Evolutionary conservation across 2,329 filamentous ascomycete genomes (phyloP), one percentile per base, ranked within the genome.

Genomic region (Fusarium burgessii): DNA sequence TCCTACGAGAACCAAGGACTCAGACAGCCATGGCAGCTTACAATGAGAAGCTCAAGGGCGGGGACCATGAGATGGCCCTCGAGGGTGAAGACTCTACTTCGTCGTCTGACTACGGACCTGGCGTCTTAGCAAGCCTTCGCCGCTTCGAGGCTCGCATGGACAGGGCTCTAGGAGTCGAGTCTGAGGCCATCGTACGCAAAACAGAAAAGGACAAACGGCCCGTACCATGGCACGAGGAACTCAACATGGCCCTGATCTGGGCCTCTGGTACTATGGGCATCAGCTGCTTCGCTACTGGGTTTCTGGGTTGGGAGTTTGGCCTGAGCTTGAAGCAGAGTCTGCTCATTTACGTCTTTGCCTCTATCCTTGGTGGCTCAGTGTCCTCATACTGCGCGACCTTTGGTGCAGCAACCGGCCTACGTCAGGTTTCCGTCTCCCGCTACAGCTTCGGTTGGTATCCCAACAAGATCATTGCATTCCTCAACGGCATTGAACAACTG

Each of bases 321-420:
- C 50, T 57, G 15, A 60, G 58, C 50, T 60, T 60, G 40, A 60
- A 60, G 40, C 58, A 60, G 58, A 60, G 58, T 38, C 50, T 60
- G 2, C 25, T 60, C 7, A 60, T 60, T 6, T 60, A 60, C 4
- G 2, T 60, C 17, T 60, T 60, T 33, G 50, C 58, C 4, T 60
- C 58, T 45, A 57, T 60, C 2, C 58, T 60, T 57, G 50, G 58
- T 27, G 58, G 50, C 12, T 60, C 58, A 6, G 58, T 60, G 3
- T 60, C 58, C 0, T 40, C 58, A 14, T 60, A 57, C 32, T 60
- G 58, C 58, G 58, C 58, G 15, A 60, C 58, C 1, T 60, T 60
- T 46, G 58, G 58, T 25, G 58, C 58, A 0, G 58, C 58, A 3
- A 60, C 58, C 1, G 58, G 58, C 4, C 10, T 57, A 8, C 58